Evolutionary conservation across 2,329 filamentous ascomycete species (phyloP), one percentile per base, ranked within the genome.

Genomic region (Aspergillus novofumigatus): DNA sequence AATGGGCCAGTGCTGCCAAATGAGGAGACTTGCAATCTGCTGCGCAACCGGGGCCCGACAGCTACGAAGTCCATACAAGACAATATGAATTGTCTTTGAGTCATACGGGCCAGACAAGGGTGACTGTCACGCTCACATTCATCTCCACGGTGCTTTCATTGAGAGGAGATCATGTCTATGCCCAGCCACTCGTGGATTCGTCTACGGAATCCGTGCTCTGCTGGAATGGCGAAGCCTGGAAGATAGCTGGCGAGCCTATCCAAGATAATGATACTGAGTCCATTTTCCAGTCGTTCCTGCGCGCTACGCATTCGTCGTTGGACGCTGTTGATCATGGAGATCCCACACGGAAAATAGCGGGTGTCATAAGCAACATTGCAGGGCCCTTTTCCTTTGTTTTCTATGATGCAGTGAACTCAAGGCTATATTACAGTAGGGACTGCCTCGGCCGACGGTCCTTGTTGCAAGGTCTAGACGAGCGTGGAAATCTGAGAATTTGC

Each of bases 171-270:
- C 79, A 84, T 60, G 70, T 94, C 51, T 84, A 87, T 6, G 71
- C 76, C 35, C 94, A 97, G 72, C 94, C 94, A 1, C 82, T 96
- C 3, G 72, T 82, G 45, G 83, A 88, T 62, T 41, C 69, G 2
- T 61, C 65, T 0, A 81, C 81, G 0, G 80, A 81, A 3, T 91
- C 88, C 1, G 78, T 90, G 0, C 80, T 99, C 2, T 97, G 93
- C 80, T 99, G 94, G 94, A 99, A 99, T 69, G 94, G 94, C 47
- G 94, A 99, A 72, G 93, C 92, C 1, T 99, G 94, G 94, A 87
- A 83, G 56, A 81, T 96, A 51, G 75, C 74, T 8, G 81, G 80
- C 35, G 65, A 81, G 9, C 66, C 72, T 1, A 78, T 96, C 5
- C 59, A 67, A 38, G 89, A 86, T 56, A 97, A 96, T 69, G 94